Evolutionary conservation across 108 stramenopile species (phyloP).

Genomic region (Cyclotella baltica): DNA sequence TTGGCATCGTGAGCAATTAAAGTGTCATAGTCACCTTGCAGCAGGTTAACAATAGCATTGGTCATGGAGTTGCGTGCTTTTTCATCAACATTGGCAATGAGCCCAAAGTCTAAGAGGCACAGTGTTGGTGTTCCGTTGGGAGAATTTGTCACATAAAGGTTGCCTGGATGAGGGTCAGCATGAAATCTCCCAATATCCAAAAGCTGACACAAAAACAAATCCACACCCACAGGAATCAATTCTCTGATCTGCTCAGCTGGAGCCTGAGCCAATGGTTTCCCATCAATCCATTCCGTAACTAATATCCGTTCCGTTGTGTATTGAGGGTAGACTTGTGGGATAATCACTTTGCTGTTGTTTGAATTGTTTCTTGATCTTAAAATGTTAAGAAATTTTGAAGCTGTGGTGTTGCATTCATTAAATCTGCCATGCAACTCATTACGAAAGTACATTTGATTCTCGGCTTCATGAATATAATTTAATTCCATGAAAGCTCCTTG

Average conservation of each 20-base stretch:
- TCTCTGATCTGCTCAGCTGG: slow-evolving; percentile 60
- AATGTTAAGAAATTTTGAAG: not conserved
- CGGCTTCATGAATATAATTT: slow-evolving; percentile 60
- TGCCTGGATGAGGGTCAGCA: slow-evolving; percentile 82
- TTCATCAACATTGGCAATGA: slow-evolving; percentile 76
- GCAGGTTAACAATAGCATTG: slow-evolving; percentile 83
- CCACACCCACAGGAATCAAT: slow-evolving; percentile 88
- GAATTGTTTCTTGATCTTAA: not conserved
- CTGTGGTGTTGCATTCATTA: not conserved
- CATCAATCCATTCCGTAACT: slow-evolving; percentile 79
- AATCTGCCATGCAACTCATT: slow-evolving; percentile 46
- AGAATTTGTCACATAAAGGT: slow-evolving; percentile 68
- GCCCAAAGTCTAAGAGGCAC: slow-evolving; percentile 89
- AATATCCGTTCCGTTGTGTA: slow-evolving; percentile 54
- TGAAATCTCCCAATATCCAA: slow-evolving; percentile 90
- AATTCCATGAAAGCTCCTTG: slow-evolving; percentile 58
- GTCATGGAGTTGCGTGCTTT: slow-evolving; percentile 74
- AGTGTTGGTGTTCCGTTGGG: slow-evolving; percentile 52
- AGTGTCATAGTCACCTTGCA: slow-evolving; percentile 83
- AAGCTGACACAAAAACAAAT: slow-evolving; percentile 85
- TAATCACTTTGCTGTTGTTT: slow-evolving; percentile 31
- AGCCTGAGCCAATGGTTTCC: slow-evolving; percentile 71
- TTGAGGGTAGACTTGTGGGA: slow-evolving; percentile 49
- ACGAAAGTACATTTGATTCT: slow-evolving; percentile 62
- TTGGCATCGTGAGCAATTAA: slow-evolving; percentile 79